A percentile compares a stretch with the other conserved stretches of the same genome.
These are phyloP conservation scores for Rhizopogon vulgaris DNA, from an alignment of 768 basidiomycete genomes.

Conservation along the genomic window DNA sequence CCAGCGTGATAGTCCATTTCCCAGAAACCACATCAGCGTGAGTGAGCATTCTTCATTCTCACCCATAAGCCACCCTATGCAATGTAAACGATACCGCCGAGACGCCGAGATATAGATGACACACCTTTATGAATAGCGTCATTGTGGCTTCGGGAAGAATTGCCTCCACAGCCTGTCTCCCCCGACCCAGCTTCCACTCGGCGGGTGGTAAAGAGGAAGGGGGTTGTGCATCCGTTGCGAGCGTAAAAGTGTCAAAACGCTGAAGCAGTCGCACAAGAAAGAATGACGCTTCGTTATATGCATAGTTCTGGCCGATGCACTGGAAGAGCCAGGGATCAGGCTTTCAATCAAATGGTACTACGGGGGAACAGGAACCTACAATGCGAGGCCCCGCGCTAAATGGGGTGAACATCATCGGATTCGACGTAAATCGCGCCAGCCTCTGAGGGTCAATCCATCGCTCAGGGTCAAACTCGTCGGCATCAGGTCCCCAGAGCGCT, in stretches of 20 bases:
- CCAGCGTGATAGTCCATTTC: not conserved
- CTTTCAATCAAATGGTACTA: not conserved
- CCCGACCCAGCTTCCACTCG: slow-evolving; percentile 41
- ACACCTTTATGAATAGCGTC: slow-evolving; percentile 62
- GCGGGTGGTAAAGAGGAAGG: slow-evolving; percentile 53
- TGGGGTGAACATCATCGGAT: slow-evolving; percentile 66
- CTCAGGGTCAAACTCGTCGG: slow-evolving; percentile 72
- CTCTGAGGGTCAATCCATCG: slow-evolving; percentile 64
- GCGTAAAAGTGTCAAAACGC: slow-evolving; percentile 50
- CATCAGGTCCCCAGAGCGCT: slow-evolving; percentile 69
- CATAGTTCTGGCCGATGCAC: slow-evolving; percentile 72
- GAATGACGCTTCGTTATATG: slow-evolving; percentile 71
- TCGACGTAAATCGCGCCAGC: slow-evolving; percentile 43
- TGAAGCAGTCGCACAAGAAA: slow-evolving; percentile 66
- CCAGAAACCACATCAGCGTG: slow-evolving; percentile 6
- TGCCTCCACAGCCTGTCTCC: slow-evolving; percentile 49
- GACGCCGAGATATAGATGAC: slow-evolving; percentile 3
- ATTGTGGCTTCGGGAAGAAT: slow-evolving; percentile 60
- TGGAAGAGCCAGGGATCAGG: slow-evolving; percentile 18
- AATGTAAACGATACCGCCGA: slow-evolving; percentile 2
- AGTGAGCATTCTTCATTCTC: slow-evolving; percentile 31
- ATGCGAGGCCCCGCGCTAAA: slow-evolving; percentile 68
- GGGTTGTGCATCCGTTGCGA: slow-evolving; percentile 60
- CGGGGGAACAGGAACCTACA: slow-evolving; percentile 21
- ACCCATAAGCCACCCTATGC: slow-evolving; percentile 57